Percentiles rank a stretch among this genome's conserved stretches.
phyloP scores from a whole-genome alignment of 2,329 filamentous ascomycete species.

The Monosporascus sp. region DNA sequence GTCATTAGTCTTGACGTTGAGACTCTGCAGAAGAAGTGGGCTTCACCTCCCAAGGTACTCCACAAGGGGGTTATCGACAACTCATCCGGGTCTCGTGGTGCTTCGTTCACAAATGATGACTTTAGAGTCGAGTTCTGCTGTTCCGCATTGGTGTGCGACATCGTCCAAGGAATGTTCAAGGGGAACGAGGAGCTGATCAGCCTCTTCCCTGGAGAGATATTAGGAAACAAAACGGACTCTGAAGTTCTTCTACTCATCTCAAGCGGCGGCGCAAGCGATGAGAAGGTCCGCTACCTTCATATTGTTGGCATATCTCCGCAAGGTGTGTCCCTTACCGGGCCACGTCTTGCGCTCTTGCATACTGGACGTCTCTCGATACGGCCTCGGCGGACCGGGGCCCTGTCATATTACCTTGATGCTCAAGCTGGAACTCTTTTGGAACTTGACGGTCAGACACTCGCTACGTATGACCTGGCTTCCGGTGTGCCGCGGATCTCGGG shows the following conservation, averaged over 20 bases:
- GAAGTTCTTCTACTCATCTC: slow-evolving; percentile 53
- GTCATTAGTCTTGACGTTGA: slow-evolving; percentile 57
- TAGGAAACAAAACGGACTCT: slow-evolving; percentile 38
- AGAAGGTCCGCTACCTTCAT: slow-evolving; percentile 22
- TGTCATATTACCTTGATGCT: slow-evolving; percentile 53
- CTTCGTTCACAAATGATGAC: slow-evolving; percentile 18
- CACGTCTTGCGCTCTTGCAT: slow-evolving; percentile 28
- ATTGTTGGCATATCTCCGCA: slow-evolving; percentile 19
- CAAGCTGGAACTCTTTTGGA: slow-evolving; percentile 60
- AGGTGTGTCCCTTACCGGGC: slow-evolving; percentile 1
- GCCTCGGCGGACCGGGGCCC: slow-evolving; percentile 6
- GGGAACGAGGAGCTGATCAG: slow-evolving; percentile 47
- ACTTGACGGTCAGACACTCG: slow-evolving; percentile 47
- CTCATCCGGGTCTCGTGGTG: neutral
- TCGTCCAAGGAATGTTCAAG: slow-evolving; percentile 51
- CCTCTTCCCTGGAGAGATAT: slow-evolving; percentile 43
- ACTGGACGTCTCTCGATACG: slow-evolving; percentile 11
- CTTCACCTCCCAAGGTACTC: slow-evolving; percentile 36
- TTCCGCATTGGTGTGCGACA: slow-evolving; percentile 40
- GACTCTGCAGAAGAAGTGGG: slow-evolving; percentile 43
- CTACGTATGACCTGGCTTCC: slow-evolving; percentile 58
- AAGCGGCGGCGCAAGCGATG: slow-evolving; percentile 23
- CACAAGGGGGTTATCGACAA: slow-evolving; percentile 34
- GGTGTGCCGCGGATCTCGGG: slow-evolving; percentile 58
- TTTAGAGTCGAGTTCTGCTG: slow-evolving; percentile 47